Evolutionary conservation across 179 eudicot genomes (phyloP).

Genomic region (Nepenthes alata): DNA sequence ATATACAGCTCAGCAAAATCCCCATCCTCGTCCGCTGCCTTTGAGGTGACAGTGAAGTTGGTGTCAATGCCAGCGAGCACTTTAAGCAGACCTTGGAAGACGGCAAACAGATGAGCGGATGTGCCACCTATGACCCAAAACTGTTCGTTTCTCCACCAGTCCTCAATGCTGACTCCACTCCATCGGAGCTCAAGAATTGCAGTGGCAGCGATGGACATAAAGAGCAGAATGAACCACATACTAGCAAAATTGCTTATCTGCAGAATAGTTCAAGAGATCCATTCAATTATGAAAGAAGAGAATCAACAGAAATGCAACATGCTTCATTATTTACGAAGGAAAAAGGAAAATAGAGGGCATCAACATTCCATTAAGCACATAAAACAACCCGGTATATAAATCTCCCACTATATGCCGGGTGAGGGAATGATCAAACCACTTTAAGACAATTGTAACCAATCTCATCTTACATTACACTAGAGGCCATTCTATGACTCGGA

Average conservation of each 20-base stretch:
- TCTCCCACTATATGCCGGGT: too few species aligned
- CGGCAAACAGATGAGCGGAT: constrained; percentile 76
- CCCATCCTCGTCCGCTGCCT: constrained; percentile 74
- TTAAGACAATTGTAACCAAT: too few species aligned
- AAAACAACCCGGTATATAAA: too few species aligned
- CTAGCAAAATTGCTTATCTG: constrained; percentile 81
- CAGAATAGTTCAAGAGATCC: neutral
- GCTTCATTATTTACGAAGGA: too few species aligned
- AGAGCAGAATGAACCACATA: constrained; percentile 59
- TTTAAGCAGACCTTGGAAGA: constrained; percentile 72
- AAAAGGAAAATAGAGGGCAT: too few species aligned
- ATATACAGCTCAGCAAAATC: constrained; percentile 74
- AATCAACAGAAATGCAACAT: neutral
- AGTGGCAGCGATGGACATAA: constrained; percentile 59
- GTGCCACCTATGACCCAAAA: constrained; percentile 91
- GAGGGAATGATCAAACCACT: too few species aligned
- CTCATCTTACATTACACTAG: too few species aligned
- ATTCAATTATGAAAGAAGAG: neutral
- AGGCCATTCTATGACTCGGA: too few species aligned
- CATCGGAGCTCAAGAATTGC: constrained; percentile 68
- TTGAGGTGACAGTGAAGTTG: constrained; percentile 78
- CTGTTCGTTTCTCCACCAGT: constrained; percentile 93
- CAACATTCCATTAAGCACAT: too few species aligned
- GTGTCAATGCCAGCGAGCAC: constrained; percentile 78
- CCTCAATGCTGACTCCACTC: constrained; percentile 74